Base-by-base conservation (phyloP, 108 stramenopile genomes). In the Epipyxis sp. region DNA sequence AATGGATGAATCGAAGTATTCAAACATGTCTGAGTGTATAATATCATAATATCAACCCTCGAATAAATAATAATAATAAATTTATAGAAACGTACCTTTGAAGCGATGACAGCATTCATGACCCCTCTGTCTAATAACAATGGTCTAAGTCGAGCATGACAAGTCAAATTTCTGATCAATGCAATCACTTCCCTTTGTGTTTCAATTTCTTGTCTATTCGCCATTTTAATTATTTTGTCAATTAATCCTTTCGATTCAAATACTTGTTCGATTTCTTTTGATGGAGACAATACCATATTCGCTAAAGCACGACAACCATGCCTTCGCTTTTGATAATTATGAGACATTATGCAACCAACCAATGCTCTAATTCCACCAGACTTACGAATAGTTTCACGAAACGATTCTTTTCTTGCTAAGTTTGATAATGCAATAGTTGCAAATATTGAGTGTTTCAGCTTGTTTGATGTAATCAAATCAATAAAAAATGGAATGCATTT, bases 401-500 rank as follows among this genome's bases (percentile, higher is more conserved):
- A 74, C 3, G 16, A 6, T 25, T 74, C 71, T 39, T 74, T 74
- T 27, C 71, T 39, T 27, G 71, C 71, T 10, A 74, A 34, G 25
- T 74, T 74, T 39, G 46, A 37, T 42, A 74, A 13, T 29, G 71
- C 71, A 74, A 74, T 74, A 27, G 71, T 42, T 32, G 71, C 3
- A 39, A 74, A 74, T 25, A 43, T 37, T 6, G 71, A 37, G 25
- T 74, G 71, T 25, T 74, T 74, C n/a, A 74, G 16, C 71, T 74
- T 27, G 27, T 46, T 74, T 13, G 46, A 46, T 6, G 71, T 32
- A 30, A 74, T 42, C 44, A 74, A 57, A 42, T 3, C 3, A 6
- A 74, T 3, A 74, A 74, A 74, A 42, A 74, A 74, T 42, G 71
- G 71, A 25, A 74, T 74, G 71, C 71, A 74, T 37, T 74, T 74